Evolutionary conservation across 1,139 yeast genomes (phyloP).

Genomic region (Debaryomyces psychrophilus): DNA sequence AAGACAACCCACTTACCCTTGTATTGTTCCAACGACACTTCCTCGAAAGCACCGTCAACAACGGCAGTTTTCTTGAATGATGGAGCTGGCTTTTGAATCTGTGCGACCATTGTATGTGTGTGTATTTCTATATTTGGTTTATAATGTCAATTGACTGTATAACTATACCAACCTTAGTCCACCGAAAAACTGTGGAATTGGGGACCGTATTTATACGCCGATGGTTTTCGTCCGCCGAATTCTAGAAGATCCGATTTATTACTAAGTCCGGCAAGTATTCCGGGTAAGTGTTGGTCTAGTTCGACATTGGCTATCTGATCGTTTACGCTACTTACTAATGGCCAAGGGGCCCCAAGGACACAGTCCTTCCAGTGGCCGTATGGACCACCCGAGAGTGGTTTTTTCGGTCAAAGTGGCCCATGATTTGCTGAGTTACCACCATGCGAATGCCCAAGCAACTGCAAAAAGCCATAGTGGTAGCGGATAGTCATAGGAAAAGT

Average conservation of each 20-base stretch:
- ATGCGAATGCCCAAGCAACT: neutral
- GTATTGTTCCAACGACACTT: conserved; percentile 89
- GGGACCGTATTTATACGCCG: conserved; percentile 6
- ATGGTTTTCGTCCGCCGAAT: conserved; percentile 7
- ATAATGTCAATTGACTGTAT: conserved; percentile 5
- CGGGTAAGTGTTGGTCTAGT: conserved; percentile 4
- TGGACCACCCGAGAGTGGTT: too few species aligned
- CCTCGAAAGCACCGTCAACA: conserved; percentile 93
- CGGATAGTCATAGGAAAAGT: conserved; percentile 1
- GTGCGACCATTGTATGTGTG: conserved; percentile 70
- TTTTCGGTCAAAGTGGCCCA: neutral
- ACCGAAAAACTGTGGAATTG: conserved; percentile 1
- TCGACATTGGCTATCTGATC: conserved; percentile 3
- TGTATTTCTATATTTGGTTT: neutral
- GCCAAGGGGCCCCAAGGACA: too few species aligned
- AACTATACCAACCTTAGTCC: neutral
- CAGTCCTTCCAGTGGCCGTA: too few species aligned
- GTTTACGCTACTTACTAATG: neutral
- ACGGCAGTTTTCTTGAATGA: conserved; percentile 95
- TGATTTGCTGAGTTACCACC: neutral
- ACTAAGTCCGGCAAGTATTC: conserved; percentile 17
- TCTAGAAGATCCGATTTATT: conserved; percentile 22
- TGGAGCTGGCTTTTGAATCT: conserved; percentile 95
- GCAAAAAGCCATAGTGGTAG: neutral
- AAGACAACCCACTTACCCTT: conserved; percentile 97